These are phyloP conservation scores for Pelagophyceae sp. DNA, from an alignment of 352 stramenopile genomes.

Conservation along the genomic window DNA sequence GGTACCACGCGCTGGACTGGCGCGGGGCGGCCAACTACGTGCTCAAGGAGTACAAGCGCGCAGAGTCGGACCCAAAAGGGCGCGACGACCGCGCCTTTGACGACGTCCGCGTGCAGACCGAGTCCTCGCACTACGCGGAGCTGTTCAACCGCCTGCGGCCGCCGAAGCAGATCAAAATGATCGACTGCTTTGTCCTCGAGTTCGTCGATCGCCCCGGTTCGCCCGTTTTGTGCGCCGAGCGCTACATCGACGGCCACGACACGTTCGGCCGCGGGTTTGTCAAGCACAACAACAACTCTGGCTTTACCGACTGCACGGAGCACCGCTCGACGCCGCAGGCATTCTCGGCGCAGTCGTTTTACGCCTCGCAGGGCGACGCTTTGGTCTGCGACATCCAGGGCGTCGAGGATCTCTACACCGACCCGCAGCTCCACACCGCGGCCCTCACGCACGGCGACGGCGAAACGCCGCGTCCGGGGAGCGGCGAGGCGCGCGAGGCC, in stretches of 20 bases:
- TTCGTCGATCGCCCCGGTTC: conserved; percentile 45
- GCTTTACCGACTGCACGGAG: conserved; percentile 50
- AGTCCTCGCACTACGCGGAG: conserved; percentile 45
- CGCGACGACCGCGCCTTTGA: conserved; percentile 44
- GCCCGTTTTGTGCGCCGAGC: conserved; percentile 52
- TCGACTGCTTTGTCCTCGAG: conserved; percentile 55
- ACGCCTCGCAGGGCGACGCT: conserved; percentile 74
- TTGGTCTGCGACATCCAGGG: conserved; percentile 88
- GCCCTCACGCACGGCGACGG: conserved; percentile 29
- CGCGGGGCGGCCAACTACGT: conserved; percentile 49
- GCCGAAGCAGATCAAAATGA: conserved; percentile 55
- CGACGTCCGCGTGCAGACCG: conserved; percentile 57
- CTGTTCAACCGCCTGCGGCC: conserved; percentile 49
- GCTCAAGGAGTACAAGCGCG: conserved; percentile 33
- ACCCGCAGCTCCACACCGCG: conserved; percentile 78
- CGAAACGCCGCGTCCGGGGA: no score
- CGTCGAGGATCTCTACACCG: conserved; percentile 87
- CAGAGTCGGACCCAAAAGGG: conserved; percentile 38
- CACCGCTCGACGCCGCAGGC: conserved; percentile 57
- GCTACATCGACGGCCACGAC: conserved; percentile 51
- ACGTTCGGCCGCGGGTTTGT: conserved; percentile 46
- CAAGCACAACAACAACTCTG: conserved; percentile 62
- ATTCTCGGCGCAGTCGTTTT: conserved; percentile 87
- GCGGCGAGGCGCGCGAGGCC: no score
- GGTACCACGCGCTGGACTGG: conserved; percentile 51